These are phyloP conservation scores for Hypholoma fasciculare DNA, from an alignment of 768 basidiomycete genomes.

Conservation along the genomic window DNA sequence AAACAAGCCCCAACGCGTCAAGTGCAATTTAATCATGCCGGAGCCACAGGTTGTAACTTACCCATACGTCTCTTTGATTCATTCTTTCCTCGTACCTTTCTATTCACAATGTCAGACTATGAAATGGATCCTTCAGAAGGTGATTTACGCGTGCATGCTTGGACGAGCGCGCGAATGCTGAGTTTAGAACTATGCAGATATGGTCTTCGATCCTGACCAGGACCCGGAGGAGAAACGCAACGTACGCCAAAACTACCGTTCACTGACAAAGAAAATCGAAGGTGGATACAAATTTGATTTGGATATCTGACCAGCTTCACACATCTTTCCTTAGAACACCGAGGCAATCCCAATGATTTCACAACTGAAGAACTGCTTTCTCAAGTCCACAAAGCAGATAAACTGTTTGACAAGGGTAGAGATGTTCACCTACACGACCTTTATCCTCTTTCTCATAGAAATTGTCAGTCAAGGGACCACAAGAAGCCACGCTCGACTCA, in stretches of 20 bases:
- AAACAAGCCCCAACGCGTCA: conserved; percentile 40
- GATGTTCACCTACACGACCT: neutral
- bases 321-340: conserved; percentile 34
- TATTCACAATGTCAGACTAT: conserved; percentile 27
- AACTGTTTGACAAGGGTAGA: conserved; percentile 63
- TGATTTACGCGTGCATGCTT: neutral
- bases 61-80: neutral
- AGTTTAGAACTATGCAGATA: conserved; percentile 19
- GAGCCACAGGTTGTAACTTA: neutral
- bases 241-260: conserved; percentile 73
- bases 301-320: neutral
- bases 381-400: conserved; percentile 58
- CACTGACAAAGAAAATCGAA: conserved; percentile 61
- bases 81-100: neutral
- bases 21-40: conserved; percentile 12
- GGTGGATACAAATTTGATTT: conserved; percentile 38
- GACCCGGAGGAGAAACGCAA: conserved; percentile 78
- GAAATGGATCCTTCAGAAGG: conserved; percentile 26
- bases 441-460: neutral
- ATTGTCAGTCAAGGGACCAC: conserved; percentile 67
- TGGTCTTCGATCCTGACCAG: conserved; percentile 82
- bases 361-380: conserved; percentile 55
- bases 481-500: conserved; percentile 91
- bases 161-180: too few species aligned
- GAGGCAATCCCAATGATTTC: conserved; percentile 55